A percentile compares a stretch with the other conserved stretches of the same genome.
Evolutionary conservation across 208 protist species (phyloP).

Genomic region (Tritrichomonas foetus): DNA sequence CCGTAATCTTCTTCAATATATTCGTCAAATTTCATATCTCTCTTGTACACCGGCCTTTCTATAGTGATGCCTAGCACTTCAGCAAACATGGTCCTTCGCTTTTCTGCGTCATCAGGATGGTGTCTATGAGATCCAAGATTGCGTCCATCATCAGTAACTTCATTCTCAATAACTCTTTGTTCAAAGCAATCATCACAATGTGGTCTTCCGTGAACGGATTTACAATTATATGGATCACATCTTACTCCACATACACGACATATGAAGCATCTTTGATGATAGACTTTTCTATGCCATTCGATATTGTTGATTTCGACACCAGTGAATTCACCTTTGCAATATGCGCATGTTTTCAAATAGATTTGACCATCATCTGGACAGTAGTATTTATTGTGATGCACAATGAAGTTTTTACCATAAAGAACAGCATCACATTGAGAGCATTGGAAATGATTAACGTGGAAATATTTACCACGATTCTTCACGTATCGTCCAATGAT

Average conservation of each 20-base stretch:
- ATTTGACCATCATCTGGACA: background rate
- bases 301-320: background rate
- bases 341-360: background rate
- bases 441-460: background rate
- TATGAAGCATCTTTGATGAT: background rate
- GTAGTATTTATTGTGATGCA: background rate
- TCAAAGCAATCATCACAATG: background rate
- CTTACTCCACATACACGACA: background rate
- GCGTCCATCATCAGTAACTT: background rate
- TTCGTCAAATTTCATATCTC: too few relatives aligned
- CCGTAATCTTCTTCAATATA: too few relatives aligned
- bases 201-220: background rate
- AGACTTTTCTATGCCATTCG: background rate
- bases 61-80: too few relatives aligned
- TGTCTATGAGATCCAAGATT: background rate
- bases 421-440: background rate
- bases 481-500: background rate
- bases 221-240: background rate
- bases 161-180: background rate
- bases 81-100: background rate
- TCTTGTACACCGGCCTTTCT: too few relatives aligned
- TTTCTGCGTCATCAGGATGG: background rate
- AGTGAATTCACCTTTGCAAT: background rate
- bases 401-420: background rate
- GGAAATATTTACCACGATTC: background rate